Base-by-base conservation (phyloP, 345 rosid species). In the Microthlaspi erraticum region DNA sequence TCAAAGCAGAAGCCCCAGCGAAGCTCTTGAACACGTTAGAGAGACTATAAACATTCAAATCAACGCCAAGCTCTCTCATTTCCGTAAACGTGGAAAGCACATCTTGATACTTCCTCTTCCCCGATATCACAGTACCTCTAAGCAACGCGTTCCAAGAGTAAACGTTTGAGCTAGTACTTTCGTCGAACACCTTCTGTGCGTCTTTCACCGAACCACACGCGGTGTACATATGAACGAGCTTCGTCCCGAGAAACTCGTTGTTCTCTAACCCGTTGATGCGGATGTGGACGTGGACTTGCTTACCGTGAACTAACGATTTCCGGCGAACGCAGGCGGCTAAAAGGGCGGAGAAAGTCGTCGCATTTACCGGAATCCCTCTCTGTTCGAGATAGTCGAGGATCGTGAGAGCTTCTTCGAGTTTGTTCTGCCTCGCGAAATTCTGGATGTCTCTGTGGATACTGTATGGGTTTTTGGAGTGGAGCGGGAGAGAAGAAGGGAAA, bases 101-200 rank as follows among this genome's bases (percentile, higher is more conserved):
- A 69, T 90, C 88, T 26, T 59, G 64, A 74, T 87, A 93, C 50
- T 77, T 56, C 54, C 80, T 87, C 70, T 80, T 69, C 34, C 97
- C 97, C 7, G 85, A 85, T 26, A 87, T 74, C 39, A 93, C 97
- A 39, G 82, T 79, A 14, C 98, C 98, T 71, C 96, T 82, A 65
- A 93, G 86, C 83, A 93, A 73, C 0, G 97, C 98, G 66, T 93
- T 93, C 87, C 94, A 90, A 0, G 89, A 82, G 33, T 93, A 84
- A 58, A 86, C 89, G 17, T 80, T 84, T 33, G 60, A 69, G 64
- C 78, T 68, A 68, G 74, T 41, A 77, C 87, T 75, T 68, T 78
- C 88, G 48, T 82, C 87, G 72, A 93, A 88, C 56, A 93, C 80
- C 77, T 53, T 78, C 58, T 80, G 82, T 8, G 96, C 97, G 36